Conservation (phyloP, 2,329 filamentous ascomycete species). For the Curvularia verruculosa region DNA sequence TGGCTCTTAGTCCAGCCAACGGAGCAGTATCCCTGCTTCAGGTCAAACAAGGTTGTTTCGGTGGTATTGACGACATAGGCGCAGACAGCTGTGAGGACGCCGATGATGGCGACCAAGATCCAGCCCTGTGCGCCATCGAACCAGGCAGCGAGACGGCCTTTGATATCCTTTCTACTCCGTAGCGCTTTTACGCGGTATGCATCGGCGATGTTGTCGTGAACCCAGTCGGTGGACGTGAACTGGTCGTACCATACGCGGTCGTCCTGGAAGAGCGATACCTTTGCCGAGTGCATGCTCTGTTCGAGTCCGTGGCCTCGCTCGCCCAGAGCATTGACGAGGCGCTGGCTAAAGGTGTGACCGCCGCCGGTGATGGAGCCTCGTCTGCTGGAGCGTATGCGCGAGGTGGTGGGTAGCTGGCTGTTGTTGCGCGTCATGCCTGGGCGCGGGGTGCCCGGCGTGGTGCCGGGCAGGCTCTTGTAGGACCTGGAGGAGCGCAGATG, state of each 20-base stretch:
- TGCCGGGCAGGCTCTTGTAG: constrained; percentile 53
- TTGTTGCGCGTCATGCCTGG: constrained; percentile 48
- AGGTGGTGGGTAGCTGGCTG: constrained; percentile 41
- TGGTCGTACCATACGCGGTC: constrained; percentile 99
- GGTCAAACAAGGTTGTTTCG: constrained; percentile 84
- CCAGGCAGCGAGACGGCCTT: constrained; percentile 75
- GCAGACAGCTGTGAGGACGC: constrained; percentile 80
- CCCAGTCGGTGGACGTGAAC: constrained; percentile 97
- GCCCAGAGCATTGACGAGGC: constrained; percentile 66
- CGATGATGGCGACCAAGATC: constrained; percentile 90
- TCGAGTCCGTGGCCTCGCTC: constrained; percentile 56
- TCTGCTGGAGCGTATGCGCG: constrained; percentile 42
- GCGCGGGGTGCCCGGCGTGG: constrained; percentile 51
- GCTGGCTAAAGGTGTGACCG: constrained; percentile 44
- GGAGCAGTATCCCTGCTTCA: constrained; percentile 86
- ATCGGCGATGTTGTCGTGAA: constrained; percentile 95
- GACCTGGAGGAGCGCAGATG: constrained; percentile 37
- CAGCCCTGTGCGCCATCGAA: constrained; percentile 92
- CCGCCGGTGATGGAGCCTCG: constrained; percentile 39
- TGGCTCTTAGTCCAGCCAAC: constrained; percentile 73
- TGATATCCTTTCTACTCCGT: constrained; percentile 79
- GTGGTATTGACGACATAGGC: constrained; percentile 90
- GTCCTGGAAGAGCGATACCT: constrained; percentile 71
- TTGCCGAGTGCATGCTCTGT: constrained; percentile 67
- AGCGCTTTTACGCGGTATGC: constrained; percentile 86